Base-by-base conservation (phyloP, 768 basidiomycete genomes). In the Psilocybe cubensis region DNA sequence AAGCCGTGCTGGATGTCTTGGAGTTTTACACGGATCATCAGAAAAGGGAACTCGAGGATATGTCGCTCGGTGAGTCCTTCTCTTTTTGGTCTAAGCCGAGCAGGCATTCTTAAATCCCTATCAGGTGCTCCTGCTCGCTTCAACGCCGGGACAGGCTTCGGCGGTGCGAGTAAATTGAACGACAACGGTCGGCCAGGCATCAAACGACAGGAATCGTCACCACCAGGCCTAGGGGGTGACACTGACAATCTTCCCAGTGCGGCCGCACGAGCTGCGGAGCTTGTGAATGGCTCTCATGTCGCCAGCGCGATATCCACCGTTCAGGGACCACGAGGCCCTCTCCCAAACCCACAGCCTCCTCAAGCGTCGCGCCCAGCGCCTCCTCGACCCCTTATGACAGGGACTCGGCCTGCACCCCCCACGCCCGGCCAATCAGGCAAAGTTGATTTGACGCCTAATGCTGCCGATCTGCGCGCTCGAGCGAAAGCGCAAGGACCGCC, bases 21-120 rank as follows among this genome's bases (percentile, higher is more conserved):
- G 96, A 98, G 69, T 99, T 98, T 76, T 99, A 98, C 73, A 98
- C 96, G 11, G 94, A 96, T 71, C 92, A 94, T 65, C 94, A 96
- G 78, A 96, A 95, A 70, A 91, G 94, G n/a, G 94, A 96, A 70
- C 73, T 88, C 66, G 93, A 95, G 66, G 80, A 82, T 51, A 62
- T 78, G 48, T 67, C 69, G 2, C 48, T 72, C 31, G 73, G 77
- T 72, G 56, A 58, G 65, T 63, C 52, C 27, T 66, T 60, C 29
- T 70, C 64, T n/a, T n/a, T n/a, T 12, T 68, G 46, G 45, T 42
- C 45, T 17, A 40, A 21, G 24, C 8, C 57, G 57, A 63, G 47
- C 58, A 57, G 38, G 31, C 40, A 25, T 48, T 33, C 40, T 62
- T 47, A 56, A 57, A 44, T 46, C 20, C 40, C 43, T 46, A 51